Evolutionary conservation across 2,329 filamentous ascomycete genomes (phyloP).

Genomic region (Fusarium nelsonii): DNA sequence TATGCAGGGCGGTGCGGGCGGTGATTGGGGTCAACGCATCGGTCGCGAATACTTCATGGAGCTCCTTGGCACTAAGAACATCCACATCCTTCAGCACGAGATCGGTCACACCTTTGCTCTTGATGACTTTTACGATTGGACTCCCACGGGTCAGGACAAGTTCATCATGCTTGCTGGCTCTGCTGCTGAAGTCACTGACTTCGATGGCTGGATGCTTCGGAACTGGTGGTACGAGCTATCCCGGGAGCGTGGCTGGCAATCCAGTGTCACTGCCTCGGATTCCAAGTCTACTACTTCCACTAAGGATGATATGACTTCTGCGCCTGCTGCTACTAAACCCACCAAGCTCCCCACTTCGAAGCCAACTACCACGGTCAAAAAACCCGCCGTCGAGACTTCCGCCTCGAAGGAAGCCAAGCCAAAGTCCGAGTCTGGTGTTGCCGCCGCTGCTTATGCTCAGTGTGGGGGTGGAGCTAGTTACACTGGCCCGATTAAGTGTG

Average conservation of each 20-base stretch:
- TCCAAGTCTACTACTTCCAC: background rate
- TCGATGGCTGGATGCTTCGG: conserved; percentile 63
- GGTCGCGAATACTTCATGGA: conserved; percentile 60
- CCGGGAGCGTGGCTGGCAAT: conserved; percentile 49
- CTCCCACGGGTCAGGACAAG: conserved; percentile 55
- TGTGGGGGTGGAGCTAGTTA: conserved; percentile 45
- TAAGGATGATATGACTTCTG: background rate
- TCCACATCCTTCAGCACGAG: conserved; percentile 61
- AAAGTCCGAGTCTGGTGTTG: background rate
- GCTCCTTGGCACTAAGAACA: conserved; percentile 53
- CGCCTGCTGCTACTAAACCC: background rate
- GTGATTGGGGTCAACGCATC: conserved; percentile 62
- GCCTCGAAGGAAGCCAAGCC: background rate
- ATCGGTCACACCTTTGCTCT: conserved; percentile 58
- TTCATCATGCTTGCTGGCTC: conserved; percentile 63
- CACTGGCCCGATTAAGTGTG: conserved; percentile 44
- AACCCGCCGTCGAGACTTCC: background rate
- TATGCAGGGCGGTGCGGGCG: conserved; percentile 58
- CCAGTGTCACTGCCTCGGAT: background rate
- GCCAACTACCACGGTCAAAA: background rate
- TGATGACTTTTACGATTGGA: conserved; percentile 62
- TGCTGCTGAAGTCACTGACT: conserved; percentile 58
- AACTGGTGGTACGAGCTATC: conserved; percentile 60
- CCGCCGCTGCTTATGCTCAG: conserved; percentile 22
- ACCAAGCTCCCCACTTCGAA: background rate